Percentiles rank a stretch among this genome's conserved stretches.
Conservation (phyloP, 2,329 filamentous ascomycete species). For the Neopestalotiopsis clavispora region DNA sequence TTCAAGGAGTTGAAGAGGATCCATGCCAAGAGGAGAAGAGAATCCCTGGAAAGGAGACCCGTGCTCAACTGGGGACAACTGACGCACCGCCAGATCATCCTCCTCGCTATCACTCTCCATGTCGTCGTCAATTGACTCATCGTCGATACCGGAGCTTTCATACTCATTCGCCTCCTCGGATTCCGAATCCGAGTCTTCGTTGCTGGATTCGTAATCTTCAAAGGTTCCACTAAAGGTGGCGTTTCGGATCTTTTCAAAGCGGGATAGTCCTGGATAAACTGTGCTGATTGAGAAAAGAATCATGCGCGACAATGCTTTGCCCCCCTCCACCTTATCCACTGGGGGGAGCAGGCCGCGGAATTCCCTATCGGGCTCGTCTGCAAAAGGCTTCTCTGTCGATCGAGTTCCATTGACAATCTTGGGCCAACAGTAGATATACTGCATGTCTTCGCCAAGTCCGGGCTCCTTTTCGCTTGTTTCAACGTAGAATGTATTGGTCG, state of each 20-base stretch:
- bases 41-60: slow-evolving; percentile 28
- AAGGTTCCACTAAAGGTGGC: slow-evolving; percentile 9
- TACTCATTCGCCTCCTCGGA: slow-evolving; percentile 27
- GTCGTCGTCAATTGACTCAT: slow-evolving; percentile 26
- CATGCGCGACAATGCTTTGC: slow-evolving; percentile 23
- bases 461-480: slow-evolving; percentile 24
- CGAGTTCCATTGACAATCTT: slow-evolving; percentile 16
- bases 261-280: slow-evolving; percentile 13
- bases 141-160: slow-evolving; percentile 30
- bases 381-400: not conserved
- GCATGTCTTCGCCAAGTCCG: slow-evolving; percentile 25
- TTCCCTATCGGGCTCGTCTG: slow-evolving; percentile 13
- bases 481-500: slow-evolving; percentile 25
- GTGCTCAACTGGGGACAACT: slow-evolving; percentile 21
- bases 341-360: not conserved
- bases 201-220: slow-evolving; percentile 17
- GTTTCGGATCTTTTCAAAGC: slow-evolving; percentile 20
- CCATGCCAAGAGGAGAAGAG: slow-evolving; percentile 30
- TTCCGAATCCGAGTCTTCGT: not conserved
- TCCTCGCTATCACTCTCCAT: slow-evolving; percentile 19
- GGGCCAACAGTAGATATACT: slow-evolving; percentile 37
- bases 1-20: slow-evolving; percentile 18
- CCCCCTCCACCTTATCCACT: not conserved
- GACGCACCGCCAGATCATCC: slow-evolving; percentile 26
- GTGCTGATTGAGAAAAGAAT: slow-evolving; percentile 21